phyloP scores from a whole-genome alignment of 106 monocot genomes.

The Dendrobium chrysotoxum region DNA sequence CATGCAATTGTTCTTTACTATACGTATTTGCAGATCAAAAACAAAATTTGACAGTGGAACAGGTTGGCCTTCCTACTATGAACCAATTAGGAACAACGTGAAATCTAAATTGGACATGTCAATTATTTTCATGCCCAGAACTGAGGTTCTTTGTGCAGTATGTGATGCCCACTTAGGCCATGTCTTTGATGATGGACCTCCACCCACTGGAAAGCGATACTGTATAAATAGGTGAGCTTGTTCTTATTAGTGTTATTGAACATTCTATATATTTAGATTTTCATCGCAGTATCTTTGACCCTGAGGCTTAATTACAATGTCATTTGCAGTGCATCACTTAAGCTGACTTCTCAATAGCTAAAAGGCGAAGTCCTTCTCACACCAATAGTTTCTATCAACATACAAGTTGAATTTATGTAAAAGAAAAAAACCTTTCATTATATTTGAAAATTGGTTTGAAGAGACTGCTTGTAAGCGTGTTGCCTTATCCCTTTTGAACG shows the following conservation, averaged over 20 bases:
- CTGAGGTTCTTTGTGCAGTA: slow-evolving; percentile 71
- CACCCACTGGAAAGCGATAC: slow-evolving; percentile 80
- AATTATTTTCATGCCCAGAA: slow-evolving; percentile 89
- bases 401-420: background rate
- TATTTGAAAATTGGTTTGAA: no score
- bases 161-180: slow-evolving; percentile 96
- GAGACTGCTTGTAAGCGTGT: no score
- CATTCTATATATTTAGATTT: background rate
- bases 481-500: no score
- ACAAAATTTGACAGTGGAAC: slow-evolving; percentile 96
- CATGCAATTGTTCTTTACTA: background rate
- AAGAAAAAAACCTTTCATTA: background rate
- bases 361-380: background rate
- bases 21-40: slow-evolving; percentile 36
- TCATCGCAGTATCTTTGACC: background rate
- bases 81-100: slow-evolving; percentile 65
- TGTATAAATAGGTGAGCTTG: slow-evolving; percentile 74
- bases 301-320: background rate
- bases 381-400: no score
- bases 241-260: background rate
- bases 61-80: slow-evolving; percentile 89
- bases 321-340: slow-evolving; percentile 33
- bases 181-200: slow-evolving; percentile 89
- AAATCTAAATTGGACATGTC: slow-evolving; percentile 84
- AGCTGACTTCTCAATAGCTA: slow-evolving; percentile 24